Base-by-base conservation (phyloP, 2,329 filamentous ascomycete genomes). In the Chrysosphaeria jannelii region DNA sequence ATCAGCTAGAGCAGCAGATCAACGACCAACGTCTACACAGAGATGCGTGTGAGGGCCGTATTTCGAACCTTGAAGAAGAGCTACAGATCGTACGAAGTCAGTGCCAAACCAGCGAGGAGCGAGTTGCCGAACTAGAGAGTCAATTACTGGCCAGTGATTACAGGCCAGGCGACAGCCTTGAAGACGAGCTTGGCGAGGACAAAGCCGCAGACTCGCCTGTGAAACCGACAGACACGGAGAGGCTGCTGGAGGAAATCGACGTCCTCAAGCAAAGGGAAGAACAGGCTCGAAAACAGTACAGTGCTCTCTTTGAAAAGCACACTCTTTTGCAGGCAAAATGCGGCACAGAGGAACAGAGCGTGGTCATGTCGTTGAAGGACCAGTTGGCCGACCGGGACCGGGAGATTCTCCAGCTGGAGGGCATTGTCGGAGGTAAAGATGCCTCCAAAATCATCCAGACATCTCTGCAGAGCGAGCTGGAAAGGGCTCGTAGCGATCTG, bases 71-170 rank as follows among this genome's bases (percentile, higher is more conserved):
- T 10, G 44, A 36, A 24, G 32, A 36, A 9, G 41, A 41, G 20
- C 31, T 47, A 20, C 37, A 43, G 29, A 35, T 30, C 19, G 30
- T 45, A 10, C 39, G 49, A 20, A 46, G 48, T 21, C 50, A 53
- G 21, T 42, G 47, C 28, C 33, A 36, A 11, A 37, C 33, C 43
- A 50, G 57, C 33, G 57, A 63, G 34, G 48, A 45, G 23, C 50
- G 53, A 23, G 55, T 63, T 26, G 47, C 46, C 24, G 57, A 66
- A 19, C 47, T 67, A 10, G 55, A 66, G 34, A 60, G 67, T 33
- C 57, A 62, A 34, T 26, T 35, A 11, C 34, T 60, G 15, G 45
- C 50, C 23, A 39, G 46, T 10, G 39, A 36, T n/a, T 14, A 23
- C 16, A 20, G n/a, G 20, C 29, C 33, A 9, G 31, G 37, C 4